phyloP scores from a whole-genome alignment of 2,329 filamentous ascomycete species.

The Bipolaris bicolor region DNA sequence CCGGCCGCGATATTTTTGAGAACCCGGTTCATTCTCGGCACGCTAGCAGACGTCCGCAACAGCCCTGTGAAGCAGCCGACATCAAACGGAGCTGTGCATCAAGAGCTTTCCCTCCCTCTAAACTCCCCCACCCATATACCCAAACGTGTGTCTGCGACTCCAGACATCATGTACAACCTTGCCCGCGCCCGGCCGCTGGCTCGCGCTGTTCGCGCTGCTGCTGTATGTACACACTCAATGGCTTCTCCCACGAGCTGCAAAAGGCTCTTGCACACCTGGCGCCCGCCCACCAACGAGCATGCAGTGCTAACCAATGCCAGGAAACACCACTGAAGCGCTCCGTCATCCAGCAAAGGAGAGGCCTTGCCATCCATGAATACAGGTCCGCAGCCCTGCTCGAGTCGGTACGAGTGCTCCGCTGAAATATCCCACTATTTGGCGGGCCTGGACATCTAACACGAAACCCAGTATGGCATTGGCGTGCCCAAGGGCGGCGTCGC shows the following conservation, averaged over 20 bases:
- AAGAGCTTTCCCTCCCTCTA: slow-evolving; percentile 33
- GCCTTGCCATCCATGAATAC: slow-evolving; percentile 97
- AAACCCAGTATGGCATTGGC: slow-evolving; percentile 83
- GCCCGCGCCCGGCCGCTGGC: slow-evolving; percentile 77
- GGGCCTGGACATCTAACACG: slow-evolving; percentile 31
- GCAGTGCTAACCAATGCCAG: slow-evolving; percentile 51
- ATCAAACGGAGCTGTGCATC: slow-evolving; percentile 22
- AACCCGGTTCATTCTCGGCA: slow-evolving; percentile 40
- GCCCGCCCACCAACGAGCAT: slow-evolving; percentile 31
- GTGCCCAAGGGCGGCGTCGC: slow-evolving; percentile 91
- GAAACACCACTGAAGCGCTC: slow-evolving; percentile 61
- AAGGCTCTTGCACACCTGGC: slow-evolving; percentile 42
- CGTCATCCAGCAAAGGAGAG: slow-evolving; percentile 79
- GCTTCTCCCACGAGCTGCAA: slow-evolving; percentile 19
- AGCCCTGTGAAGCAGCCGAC: slow-evolving; percentile 33
- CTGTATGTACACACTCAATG: slow-evolving; percentile 61
- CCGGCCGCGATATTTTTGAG: slow-evolving; percentile 38
- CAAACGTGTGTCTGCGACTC: slow-evolving; percentile 35
- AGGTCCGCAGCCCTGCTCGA: slow-evolving; percentile 90
- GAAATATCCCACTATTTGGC: slow-evolving; percentile 14
- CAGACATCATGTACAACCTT: slow-evolving; percentile 81
- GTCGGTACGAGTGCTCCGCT: slow-evolving; percentile 54
- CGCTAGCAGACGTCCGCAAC: slow-evolving; percentile 43
- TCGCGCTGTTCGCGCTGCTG: slow-evolving; percentile 77
- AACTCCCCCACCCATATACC: slow-evolving; percentile 21